Evolutionary conservation across 1,284 basidiomycete genomes (phyloP).

Genomic region (Ustilago xerochloae): DNA sequence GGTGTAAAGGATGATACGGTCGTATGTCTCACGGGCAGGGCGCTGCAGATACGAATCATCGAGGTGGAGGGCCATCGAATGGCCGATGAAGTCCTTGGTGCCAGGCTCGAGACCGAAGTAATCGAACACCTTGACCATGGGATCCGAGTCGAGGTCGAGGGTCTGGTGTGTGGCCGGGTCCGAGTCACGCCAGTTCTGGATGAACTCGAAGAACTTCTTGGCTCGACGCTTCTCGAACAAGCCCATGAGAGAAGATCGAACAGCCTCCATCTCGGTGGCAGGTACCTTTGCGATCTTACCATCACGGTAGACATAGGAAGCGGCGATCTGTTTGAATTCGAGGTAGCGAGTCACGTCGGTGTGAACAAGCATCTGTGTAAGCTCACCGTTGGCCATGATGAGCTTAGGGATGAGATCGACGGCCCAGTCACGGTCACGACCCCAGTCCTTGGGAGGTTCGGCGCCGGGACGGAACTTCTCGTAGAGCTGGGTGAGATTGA

Average conservation of each 20-base stretch:
- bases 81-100: slow-evolving; percentile 98
- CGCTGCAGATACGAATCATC: slow-evolving; percentile 96
- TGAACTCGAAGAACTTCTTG: slow-evolving; percentile 98
- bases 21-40: slow-evolving; percentile 87
- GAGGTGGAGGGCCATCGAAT: slow-evolving; percentile 98
- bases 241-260: slow-evolving; percentile 94
- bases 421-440: slow-evolving; percentile 67
- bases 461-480: slow-evolving; percentile 82
- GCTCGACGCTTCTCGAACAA: slow-evolving; percentile 97
- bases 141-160: slow-evolving; percentile 62
- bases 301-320: slow-evolving; percentile 96
- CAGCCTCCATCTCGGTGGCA: slow-evolving; percentile 96
- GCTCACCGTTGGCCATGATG: slow-evolving; percentile 97
- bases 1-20: slow-evolving; percentile 96
- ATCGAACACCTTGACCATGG: slow-evolving; percentile 77
- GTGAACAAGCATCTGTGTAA: slow-evolving; percentile 98
- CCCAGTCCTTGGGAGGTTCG: slow-evolving; percentile 71
- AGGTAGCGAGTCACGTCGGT: slow-evolving; percentile 99
- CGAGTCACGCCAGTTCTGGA: slow-evolving; percentile 93
- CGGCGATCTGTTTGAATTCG: slow-evolving; percentile 99
- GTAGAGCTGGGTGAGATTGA: slow-evolving; percentile 98
- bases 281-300: slow-evolving; percentile 98
- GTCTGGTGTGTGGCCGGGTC: slow-evolving; percentile 94
- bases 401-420: slow-evolving; percentile 67
- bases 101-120: slow-evolving; percentile 97